Evolutionary conservation across 2,329 filamentous ascomycete species (phyloP), one percentile per base, ranked within the genome.

Genomic region (Plenodomus biglobosus): DNA sequence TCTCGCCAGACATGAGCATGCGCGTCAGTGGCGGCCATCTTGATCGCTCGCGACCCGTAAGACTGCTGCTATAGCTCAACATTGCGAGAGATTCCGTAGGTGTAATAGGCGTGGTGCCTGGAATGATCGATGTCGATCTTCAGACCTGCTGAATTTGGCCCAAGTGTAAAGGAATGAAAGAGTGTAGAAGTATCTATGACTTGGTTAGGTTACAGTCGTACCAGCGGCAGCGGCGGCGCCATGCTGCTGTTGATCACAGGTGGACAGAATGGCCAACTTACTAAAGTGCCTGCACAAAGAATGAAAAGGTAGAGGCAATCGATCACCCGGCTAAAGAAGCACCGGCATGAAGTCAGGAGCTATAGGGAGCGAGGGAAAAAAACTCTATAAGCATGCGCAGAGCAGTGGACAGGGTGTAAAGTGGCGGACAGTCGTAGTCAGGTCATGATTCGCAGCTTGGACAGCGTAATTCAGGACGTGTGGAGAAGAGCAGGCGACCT

Each of bases 11-110:
- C 69, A 92, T 81, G 68, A 94, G 76, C 86, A 92, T 90, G 56
- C 88, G 83, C 52, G 87, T 90, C 46, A 94, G 79, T 15, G 88
- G 88, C 53, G 89, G 88, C 85, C 87, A 91, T 86, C 88, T 82
- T 69, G 87, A 84, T 66, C 89, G 79, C 75, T 92, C 88, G 52
- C 68, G 67, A 46, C 72, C 72, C 39, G 70, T 69, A 27, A 75
- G 65, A 55, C 65, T 70, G 43, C 46, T 57, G 53, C 59, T 60
- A 52, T 61, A 68, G 44, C 47, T 66, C 68, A 72, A 71, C 56
- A 50, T 53, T 59, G 48, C 46, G 44, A 35, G 32, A 43, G 38
- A 42, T 32, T 45, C 41, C 40, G 47, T 55, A 24, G 44, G 55
- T 43, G 40, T 44, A 43, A 50, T 38, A 47, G 46, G 46, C 44